These are phyloP conservation scores for Pyrenophora seminiperda DNA, from an alignment of 2,329 filamentous ascomycete genomes.

Conservation along the genomic window DNA sequence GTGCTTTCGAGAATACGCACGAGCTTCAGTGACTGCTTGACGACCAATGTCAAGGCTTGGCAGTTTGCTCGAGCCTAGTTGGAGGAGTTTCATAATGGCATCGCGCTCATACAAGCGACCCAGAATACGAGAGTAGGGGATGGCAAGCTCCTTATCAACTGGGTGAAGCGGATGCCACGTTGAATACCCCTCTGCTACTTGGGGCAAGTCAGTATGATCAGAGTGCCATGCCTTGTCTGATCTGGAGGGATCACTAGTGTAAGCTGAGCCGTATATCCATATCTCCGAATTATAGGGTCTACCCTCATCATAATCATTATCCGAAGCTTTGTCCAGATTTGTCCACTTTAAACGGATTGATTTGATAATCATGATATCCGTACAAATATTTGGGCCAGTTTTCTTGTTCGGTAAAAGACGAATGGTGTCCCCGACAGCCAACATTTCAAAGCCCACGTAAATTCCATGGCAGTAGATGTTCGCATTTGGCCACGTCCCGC, in stretches of 20 bases:
- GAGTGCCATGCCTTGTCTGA: constrained; percentile 35
- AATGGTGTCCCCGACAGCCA: constrained; percentile 60
- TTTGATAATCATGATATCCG: constrained; percentile 60
- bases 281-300: constrained; percentile 55
- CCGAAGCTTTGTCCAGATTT: constrained; percentile 55
- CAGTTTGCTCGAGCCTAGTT: constrained; percentile 17
- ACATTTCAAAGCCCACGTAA: constrained; percentile 62
- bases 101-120: constrained; percentile 61
- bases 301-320: constrained; percentile 53
- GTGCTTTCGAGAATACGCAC: constrained; percentile 52
- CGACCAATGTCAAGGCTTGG: constrained; percentile 53
- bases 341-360: constrained; percentile 58
- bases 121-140: constrained; percentile 59
- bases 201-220: constrained; percentile 24
- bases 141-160: constrained; percentile 47
- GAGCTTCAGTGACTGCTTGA: constrained; percentile 52
- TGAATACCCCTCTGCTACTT: constrained; percentile 50
- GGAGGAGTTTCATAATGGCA: constrained; percentile 55
- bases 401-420: constrained; percentile 50
- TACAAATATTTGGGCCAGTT: constrained; percentile 37
- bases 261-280: constrained; percentile 58
- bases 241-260: constrained; percentile 47
- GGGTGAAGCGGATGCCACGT: constrained; percentile 59
- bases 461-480: constrained; percentile 59
- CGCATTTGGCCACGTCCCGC: constrained; percentile 60